Conservation (phyloP, 257 asterid species). For the Solanum rostratum region DNA sequence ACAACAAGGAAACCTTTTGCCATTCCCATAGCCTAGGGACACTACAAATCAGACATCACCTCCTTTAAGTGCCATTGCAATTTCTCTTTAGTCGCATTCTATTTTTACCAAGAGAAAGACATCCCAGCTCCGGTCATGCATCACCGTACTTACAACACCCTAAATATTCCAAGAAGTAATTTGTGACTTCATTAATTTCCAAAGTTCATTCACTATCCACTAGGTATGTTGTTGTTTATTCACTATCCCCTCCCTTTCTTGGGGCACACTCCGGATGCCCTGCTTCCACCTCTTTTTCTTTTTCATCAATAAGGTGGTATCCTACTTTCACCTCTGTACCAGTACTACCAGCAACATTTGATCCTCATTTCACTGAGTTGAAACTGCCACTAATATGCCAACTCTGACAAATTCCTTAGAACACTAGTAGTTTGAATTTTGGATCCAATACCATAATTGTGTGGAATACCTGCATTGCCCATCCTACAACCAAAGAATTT, state of each 20-base stretch:
- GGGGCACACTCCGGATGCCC: not conserved
- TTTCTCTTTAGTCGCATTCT: not conserved
- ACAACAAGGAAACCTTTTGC: not conserved
- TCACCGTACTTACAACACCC: not conserved
- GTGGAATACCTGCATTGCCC: no score
- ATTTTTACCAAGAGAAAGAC: not conserved
- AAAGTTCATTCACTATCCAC: not conserved
- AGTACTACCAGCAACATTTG: no score
- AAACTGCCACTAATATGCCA: no score
- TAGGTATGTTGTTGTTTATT: no score
- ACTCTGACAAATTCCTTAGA: no score
- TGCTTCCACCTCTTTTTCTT: not conserved
- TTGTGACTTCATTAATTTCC: not conserved
- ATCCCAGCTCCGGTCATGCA: not conserved
- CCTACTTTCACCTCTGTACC: not conserved
- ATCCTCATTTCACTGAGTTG: no score
- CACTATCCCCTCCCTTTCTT: not conserved
- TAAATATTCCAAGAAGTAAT: not conserved
- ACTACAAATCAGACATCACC: not conserved
- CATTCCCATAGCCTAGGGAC: not conserved
- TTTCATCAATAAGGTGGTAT: not conserved
- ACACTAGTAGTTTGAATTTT: no score
- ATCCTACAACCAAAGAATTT: no score
- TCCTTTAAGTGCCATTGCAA: not conserved
- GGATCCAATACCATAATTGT: no score